These are phyloP conservation scores for Scheffersomyces illinoinensis DNA, from an alignment of 1,139 yeast genomes.

Conservation along the genomic window DNA sequence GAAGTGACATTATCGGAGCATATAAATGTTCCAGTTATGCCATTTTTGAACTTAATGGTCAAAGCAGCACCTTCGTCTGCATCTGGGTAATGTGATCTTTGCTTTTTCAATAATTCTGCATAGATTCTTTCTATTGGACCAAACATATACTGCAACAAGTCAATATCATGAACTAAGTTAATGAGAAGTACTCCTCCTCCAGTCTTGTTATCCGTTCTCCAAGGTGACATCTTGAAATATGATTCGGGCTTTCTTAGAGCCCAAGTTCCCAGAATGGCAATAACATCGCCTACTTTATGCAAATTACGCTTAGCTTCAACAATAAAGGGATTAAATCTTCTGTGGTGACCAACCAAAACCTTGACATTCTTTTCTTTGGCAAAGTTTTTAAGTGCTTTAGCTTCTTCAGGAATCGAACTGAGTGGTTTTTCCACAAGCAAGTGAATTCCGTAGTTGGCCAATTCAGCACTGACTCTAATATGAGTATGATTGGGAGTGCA, in stretches of 20 bases:
- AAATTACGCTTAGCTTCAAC: constrained; percentile 35
- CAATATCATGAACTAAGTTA: constrained; percentile 43
- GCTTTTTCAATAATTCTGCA: constrained; percentile 37
- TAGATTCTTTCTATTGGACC: constrained; percentile 41
- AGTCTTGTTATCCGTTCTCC: constrained; percentile 33
- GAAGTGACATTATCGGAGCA: constrained; percentile 42
- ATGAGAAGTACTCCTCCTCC: constrained; percentile 45
- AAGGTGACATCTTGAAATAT: constrained; percentile 33
- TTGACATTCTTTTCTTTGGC: constrained; percentile 23
- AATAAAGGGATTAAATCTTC: constrained; percentile 41
- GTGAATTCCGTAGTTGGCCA: constrained; percentile 35
- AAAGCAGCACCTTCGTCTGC: constrained; percentile 47
- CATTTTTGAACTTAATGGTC: constrained; percentile 32
- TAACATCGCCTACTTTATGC: constrained; percentile 27
- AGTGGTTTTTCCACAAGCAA: constrained; percentile 42
- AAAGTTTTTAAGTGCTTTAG: constrained; percentile 29
- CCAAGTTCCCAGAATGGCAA: constrained; percentile 46
- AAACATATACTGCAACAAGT: constrained; percentile 35
- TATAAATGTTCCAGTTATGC: constrained; percentile 39
- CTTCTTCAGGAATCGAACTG: constrained; percentile 31
- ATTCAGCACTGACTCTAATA: constrained; percentile 30
- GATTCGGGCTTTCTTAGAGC: constrained; percentile 33
- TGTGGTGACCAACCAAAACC: constrained; percentile 41
- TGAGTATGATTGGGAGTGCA: constrained; percentile 46
- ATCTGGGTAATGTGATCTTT: constrained; percentile 25